phyloP scores from a whole-genome alignment of 2,329 filamentous ascomycete species.

The Diaporthe ilicicola region DNA sequence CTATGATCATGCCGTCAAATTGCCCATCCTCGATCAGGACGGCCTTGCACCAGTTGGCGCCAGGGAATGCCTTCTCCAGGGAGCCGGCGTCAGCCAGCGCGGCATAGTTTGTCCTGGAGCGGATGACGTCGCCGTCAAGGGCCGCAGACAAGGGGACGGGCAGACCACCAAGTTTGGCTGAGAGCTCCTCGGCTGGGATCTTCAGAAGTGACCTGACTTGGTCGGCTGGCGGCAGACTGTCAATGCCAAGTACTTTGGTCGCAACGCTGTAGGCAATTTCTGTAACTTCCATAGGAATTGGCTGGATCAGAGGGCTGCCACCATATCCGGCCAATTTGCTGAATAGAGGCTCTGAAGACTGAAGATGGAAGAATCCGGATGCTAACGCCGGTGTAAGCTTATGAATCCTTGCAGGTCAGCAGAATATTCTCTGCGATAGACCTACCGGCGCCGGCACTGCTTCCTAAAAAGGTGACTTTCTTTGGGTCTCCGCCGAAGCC shows the following conservation, averaged over 20 bases:
- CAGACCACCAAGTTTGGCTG: constrained; percentile 16
- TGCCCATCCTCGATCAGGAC: constrained; percentile 29
- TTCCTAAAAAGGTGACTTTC: constrained; percentile 49
- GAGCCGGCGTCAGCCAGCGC: constrained; percentile 17
- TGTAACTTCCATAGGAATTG: constrained; percentile 5
- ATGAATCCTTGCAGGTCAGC: not conserved
- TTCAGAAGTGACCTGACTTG: constrained; percentile 38
- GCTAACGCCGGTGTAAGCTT: constrained; percentile 3
- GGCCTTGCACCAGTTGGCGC: constrained; percentile 22
- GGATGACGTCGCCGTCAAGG: constrained; percentile 32
- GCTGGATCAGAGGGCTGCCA: constrained; percentile 29
- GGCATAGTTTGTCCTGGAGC: constrained; percentile 16
- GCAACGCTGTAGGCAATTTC: constrained; percentile 39
- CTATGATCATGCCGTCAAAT: constrained; percentile 30
- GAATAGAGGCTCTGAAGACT: constrained; percentile 30
- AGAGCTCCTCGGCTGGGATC: constrained; percentile 27
- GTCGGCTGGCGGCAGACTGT: constrained; percentile 61
- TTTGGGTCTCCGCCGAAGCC: constrained; percentile 47
- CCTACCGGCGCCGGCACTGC: constrained; percentile 57
- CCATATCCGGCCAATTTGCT: constrained; percentile 25
- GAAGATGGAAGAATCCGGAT: constrained; percentile 28
- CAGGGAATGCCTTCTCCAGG: constrained; percentile 23
- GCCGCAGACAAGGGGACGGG: constrained; percentile 27
- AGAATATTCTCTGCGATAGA: not conserved
- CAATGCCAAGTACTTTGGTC: constrained; percentile 59